A percentile compares a stretch with the other conserved stretches of the same genome.
These are phyloP conservation scores for Blastobotrys arbuscula DNA, from an alignment of 1,139 yeast genomes.

Conservation along the genomic window DNA sequence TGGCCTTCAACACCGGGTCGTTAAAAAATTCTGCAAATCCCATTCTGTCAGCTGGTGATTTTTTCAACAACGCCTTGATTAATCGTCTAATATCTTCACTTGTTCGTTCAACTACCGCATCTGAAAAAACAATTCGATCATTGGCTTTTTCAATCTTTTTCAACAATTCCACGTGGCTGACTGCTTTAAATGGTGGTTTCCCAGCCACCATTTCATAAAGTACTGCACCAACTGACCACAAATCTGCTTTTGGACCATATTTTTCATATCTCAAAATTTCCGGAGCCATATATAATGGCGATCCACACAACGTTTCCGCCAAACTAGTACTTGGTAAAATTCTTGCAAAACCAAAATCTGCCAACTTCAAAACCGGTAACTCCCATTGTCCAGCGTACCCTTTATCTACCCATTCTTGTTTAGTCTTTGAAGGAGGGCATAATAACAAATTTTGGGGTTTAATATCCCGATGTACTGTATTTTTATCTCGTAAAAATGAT, in stretches of 20 bases:
- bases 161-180: slow-evolving; percentile 82
- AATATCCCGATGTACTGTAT: slow-evolving; percentile 88
- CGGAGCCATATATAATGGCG: slow-evolving; percentile 97
- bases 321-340: slow-evolving; percentile 85
- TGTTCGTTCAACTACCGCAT: slow-evolving; percentile 32
- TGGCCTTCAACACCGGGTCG: slow-evolving; percentile 46
- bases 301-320: slow-evolving; percentile 97
- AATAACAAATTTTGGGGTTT: slow-evolving; percentile 88
- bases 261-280: slow-evolving; percentile 91
- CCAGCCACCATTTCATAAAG: slow-evolving; percentile 93
- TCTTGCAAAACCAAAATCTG: slow-evolving; percentile 97
- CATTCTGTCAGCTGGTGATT: slow-evolving; percentile 82
- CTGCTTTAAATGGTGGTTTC: slow-evolving; percentile 90
- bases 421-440: slow-evolving; percentile 67
- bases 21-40: slow-evolving; percentile 82
- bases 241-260: slow-evolving; percentile 93
- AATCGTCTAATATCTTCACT: slow-evolving; percentile 57
- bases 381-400: slow-evolving; percentile 79
- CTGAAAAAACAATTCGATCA: slow-evolving; percentile 71
- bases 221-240: slow-evolving; percentile 98
- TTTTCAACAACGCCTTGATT: slow-evolving; percentile 69
- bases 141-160: slow-evolving; percentile 78
- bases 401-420: slow-evolving; percentile 48
- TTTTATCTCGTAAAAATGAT: slow-evolving; percentile 69
- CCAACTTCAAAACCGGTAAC: slow-evolving; percentile 83